Evolutionary conservation across 2,329 filamentous ascomycete species (phyloP).

Genomic region (Alternaria novae-zelandiae): DNA sequence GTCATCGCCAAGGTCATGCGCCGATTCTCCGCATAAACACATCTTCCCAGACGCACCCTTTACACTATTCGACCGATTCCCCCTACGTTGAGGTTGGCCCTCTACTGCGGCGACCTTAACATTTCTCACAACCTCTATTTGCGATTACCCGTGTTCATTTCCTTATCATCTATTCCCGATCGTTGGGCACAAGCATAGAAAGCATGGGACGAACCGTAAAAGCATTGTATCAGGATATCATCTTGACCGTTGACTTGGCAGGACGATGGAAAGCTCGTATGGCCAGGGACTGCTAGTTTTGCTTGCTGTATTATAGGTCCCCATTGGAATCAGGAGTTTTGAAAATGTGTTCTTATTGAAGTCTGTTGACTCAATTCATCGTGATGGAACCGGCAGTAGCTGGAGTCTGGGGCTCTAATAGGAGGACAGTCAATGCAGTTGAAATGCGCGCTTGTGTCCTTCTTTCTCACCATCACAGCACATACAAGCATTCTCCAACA

Average conservation of each 20-base stretch:
- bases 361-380: not conserved
- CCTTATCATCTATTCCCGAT: conserved; percentile 9
- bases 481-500: not conserved
- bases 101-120: conserved; percentile 26
- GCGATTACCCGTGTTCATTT: conserved; percentile 10
- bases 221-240: conserved; percentile 25
- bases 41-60: not conserved
- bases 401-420: not conserved
- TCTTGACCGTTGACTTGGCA: conserved; percentile 16
- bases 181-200: conserved; percentile 19
- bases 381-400: not conserved
- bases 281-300: conserved; percentile 23
- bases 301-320: conserved; percentile 45
- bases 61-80: conserved; percentile 14
- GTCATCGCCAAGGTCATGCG: conserved; percentile 96
- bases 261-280: conserved; percentile 6
- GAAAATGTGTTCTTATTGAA: not conserved
- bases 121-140: conserved; percentile 4
- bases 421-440: not conserved
- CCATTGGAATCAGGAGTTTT: conserved; percentile 31
- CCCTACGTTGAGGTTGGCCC: conserved; percentile 19
- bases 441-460: not conserved
- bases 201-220: conserved; percentile 22
- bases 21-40: conserved; percentile 70
- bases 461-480: not conserved